Conservation (phyloP, 495 filamentous ascomycete species). For the Oidiodendron maius region DNA sequence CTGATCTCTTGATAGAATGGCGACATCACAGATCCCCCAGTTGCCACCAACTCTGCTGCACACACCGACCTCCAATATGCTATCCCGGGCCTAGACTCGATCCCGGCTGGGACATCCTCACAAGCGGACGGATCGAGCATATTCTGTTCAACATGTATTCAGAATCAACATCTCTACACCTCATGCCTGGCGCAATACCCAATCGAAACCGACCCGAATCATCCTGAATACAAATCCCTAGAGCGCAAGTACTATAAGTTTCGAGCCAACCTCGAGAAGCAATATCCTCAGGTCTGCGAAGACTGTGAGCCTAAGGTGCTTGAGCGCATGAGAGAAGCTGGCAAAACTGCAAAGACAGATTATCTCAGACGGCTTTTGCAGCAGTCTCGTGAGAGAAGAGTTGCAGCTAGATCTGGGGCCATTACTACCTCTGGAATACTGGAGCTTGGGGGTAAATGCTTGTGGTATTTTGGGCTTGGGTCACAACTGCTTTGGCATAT, state of each 20-base stretch:
- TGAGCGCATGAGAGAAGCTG: conserved; percentile 56
- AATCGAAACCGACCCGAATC: conserved; percentile 32
- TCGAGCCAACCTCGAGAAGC: conserved; percentile 58
- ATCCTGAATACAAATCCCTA: conserved; percentile 55
- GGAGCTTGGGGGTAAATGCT: conserved; percentile 39
- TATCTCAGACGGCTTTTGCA: conserved; percentile 68
- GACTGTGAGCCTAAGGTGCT: conserved; percentile 64
- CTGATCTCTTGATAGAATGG: conserved; percentile 52
- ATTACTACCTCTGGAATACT: conserved; percentile 35
- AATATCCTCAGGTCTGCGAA: conserved; percentile 80
- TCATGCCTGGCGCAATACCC: conserved; percentile 63
- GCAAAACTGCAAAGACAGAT: conserved; percentile 75
- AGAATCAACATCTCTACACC: conserved; percentile 75
- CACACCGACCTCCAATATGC: conserved; percentile 33
- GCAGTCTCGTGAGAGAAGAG: conserved; percentile 40
- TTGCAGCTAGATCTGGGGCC: conserved; percentile 21
- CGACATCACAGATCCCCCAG: conserved; percentile 82
- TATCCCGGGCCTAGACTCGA: conserved; percentile 26
- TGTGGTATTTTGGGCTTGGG: conserved; percentile 47
- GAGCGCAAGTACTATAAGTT: conserved; percentile 50
- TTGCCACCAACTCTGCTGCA: conserved; percentile 33
- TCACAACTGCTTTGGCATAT: conserved; percentile 48
- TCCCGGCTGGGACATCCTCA: conserved; percentile 19
- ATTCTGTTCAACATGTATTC: conserved; percentile 74
- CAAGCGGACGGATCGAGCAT: conserved; percentile 20